Percentiles rank a stretch among this genome's conserved stretches.
Conservation (phyloP, 352 stramenopile species). For the Phytophthora tubulina region DNA sequence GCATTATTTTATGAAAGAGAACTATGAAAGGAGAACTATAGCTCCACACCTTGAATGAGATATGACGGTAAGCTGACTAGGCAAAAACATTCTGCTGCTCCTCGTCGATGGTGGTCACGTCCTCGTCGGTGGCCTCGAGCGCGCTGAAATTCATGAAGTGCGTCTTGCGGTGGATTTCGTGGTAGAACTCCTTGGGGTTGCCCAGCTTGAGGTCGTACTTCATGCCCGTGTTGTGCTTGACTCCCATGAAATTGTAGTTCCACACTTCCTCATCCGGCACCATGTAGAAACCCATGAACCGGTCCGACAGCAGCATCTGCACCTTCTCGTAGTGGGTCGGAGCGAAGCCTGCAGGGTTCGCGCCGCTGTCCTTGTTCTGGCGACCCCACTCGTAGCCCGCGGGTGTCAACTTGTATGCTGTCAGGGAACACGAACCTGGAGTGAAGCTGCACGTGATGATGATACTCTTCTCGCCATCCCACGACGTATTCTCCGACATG, state of each 20-base stretch:
- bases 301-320: conserved; percentile 99
- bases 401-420: conserved; percentile 98
- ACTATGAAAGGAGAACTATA: too few species aligned
- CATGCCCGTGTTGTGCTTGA: conserved; percentile 98
- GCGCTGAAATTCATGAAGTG: conserved; percentile 99
- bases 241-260: conserved; percentile 99
- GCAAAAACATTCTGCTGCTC: conserved; percentile 92
- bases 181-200: conserved; percentile 99
- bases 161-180: conserved; percentile 98
- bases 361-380: conserved; percentile 97
- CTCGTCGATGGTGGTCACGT: conserved; percentile 91
- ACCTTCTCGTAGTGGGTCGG: conserved; percentile 99
- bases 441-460: conserved; percentile 99
- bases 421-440: conserved; percentile 99
- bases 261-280: conserved; percentile 98
- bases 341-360: conserved; percentile 95
- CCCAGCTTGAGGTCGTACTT: conserved; percentile 98
- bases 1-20: conserved; percentile 11
- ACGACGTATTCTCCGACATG: conserved; percentile 96
- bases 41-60: too few species aligned
- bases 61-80: conserved; percentile 24
- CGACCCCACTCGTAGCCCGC: conserved; percentile 98
- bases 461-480: conserved; percentile 98
- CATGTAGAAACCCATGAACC: conserved; percentile 99
- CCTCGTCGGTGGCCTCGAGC: conserved; percentile 95